These are phyloP conservation scores for Phytophthora foliorum DNA, from an alignment of 352 stramenopile genomes.

Conservation along the genomic window DNA sequence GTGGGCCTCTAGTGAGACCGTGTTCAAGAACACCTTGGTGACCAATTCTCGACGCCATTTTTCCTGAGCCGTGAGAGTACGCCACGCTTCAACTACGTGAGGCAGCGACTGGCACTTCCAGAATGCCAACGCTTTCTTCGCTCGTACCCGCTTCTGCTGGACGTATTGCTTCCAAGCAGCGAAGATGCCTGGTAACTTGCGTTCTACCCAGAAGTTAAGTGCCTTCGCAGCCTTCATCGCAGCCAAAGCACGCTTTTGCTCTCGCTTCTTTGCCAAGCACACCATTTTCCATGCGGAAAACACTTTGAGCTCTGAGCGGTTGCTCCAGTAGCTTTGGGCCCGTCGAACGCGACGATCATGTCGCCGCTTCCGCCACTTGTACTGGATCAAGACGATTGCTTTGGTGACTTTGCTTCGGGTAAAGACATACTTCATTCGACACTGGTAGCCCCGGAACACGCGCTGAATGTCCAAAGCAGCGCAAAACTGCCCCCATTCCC, in stretches of 20 bases:
- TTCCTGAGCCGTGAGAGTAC: constrained; percentile 33
- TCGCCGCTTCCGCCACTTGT: constrained; percentile 60
- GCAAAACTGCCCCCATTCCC: constrained; percentile 61
- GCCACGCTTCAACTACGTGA: constrained; percentile 67
- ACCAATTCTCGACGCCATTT: constrained; percentile 50
- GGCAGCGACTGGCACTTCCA: constrained; percentile 78
- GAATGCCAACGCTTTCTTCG: constrained; percentile 71
- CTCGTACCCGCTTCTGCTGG: constrained; percentile 46
- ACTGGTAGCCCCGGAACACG: constrained; percentile 50
- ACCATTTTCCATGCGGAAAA: constrained; percentile 62
- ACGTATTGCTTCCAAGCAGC: constrained; percentile 53
- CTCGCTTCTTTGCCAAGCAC: constrained; percentile 18
- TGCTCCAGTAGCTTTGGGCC: constrained; percentile 73
- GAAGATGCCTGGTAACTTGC: constrained; percentile 59
- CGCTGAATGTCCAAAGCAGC: constrained; percentile 72
- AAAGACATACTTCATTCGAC: constrained; percentile 51
- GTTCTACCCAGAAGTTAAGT: constrained; percentile 70
- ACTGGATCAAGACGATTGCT: constrained; percentile 66
- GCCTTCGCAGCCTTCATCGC: constrained; percentile 54
- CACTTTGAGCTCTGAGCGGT: constrained; percentile 57
- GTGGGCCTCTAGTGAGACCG: constrained; percentile 67
- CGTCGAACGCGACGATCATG: constrained; percentile 56
- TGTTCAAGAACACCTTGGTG: constrained; percentile 69
- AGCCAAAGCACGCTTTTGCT: constrained; percentile 41
- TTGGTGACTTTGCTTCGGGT: constrained; percentile 44